These are phyloP conservation scores for Monosporascus ibericus DNA, from an alignment of 2,329 filamentous ascomycete genomes.

Conservation along the genomic window DNA sequence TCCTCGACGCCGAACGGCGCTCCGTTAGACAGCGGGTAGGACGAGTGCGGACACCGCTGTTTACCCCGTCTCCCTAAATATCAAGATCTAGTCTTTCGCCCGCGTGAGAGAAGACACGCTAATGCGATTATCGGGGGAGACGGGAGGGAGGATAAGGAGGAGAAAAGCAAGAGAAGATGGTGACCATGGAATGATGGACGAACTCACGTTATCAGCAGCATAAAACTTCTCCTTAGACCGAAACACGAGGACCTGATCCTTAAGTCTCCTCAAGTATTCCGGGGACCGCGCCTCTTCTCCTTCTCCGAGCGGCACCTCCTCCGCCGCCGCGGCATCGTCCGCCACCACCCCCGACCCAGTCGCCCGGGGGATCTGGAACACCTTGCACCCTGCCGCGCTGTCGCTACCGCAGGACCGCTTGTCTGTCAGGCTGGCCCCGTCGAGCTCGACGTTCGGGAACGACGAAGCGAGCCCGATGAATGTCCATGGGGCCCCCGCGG, in stretches of 20 bases:
- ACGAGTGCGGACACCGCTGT: slow-evolving; percentile 61
- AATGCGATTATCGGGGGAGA: background rate
- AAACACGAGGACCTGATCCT: slow-evolving; percentile 61
- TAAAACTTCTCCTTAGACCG: slow-evolving; percentile 58
- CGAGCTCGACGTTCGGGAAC: slow-evolving; percentile 42
- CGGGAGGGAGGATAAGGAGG: background rate
- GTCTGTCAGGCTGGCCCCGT: slow-evolving; percentile 32
- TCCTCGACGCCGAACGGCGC: slow-evolving; percentile 66
- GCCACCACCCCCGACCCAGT: slow-evolving; percentile 27
- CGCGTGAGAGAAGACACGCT: no score
- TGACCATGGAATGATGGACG: background rate
- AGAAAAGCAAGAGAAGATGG: background rate
- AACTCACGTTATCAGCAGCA: slow-evolving; percentile 60
- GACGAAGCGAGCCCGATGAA: slow-evolving; percentile 48
- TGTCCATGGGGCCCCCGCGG: slow-evolving; percentile 38
- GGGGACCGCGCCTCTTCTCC: slow-evolving; percentile 17
- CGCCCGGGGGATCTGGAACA: slow-evolving; percentile 45
- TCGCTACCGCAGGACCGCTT: slow-evolving; percentile 30
- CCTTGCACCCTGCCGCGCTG: slow-evolving; percentile 49
- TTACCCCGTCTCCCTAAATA: background rate
- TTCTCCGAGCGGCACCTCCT: slow-evolving; percentile 18
- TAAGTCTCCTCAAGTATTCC: slow-evolving; percentile 24
- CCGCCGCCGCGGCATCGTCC: slow-evolving; percentile 25
- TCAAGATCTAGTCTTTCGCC: no score
- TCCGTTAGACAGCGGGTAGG: slow-evolving; percentile 59